Conservation (phyloP, 805 yeast genomes). For the Yamadazyma insecticola region DNA sequence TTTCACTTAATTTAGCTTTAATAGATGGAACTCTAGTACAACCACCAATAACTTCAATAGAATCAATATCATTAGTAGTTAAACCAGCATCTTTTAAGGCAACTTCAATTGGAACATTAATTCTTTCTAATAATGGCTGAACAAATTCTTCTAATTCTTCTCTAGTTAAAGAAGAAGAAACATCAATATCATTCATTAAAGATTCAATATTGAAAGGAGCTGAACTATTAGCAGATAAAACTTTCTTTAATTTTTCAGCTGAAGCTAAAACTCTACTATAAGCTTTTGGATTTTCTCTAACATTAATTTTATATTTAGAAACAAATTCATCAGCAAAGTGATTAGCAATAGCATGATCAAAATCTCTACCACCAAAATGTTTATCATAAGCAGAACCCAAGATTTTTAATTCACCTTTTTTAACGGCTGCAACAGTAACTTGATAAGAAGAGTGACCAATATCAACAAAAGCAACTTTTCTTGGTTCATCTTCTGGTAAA, state of each 20-base stretch:
- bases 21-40: constrained; percentile 95
- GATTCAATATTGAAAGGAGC: constrained; percentile 97
- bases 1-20: constrained; percentile 73
- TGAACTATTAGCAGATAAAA: constrained; percentile 88
- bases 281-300: constrained; percentile 89
- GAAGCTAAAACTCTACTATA: constrained; percentile 88
- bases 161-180: constrained; percentile 81
- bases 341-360: constrained; percentile 89
- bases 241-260: constrained; percentile 92
- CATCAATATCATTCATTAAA: constrained; percentile 96
- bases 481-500: constrained; percentile 89
- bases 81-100: constrained; percentile 83
- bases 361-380: constrained; percentile 97
- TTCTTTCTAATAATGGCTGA: constrained; percentile 72
- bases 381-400: constrained; percentile 90
- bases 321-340: constrained; percentile 93
- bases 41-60: constrained; percentile 96
- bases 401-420: constrained; percentile 93
- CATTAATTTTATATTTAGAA: constrained; percentile 88
- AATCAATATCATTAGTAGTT: constrained; percentile 69
- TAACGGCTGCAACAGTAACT: constrained; percentile 83
- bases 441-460: constrained; percentile 96
- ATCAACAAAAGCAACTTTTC: constrained; percentile 89
- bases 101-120: constrained; percentile 69
- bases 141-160: constrained; percentile 90